Base-by-base conservation (phyloP, 163 green algal genomes). In the Scenedesmus sp. region DNA sequence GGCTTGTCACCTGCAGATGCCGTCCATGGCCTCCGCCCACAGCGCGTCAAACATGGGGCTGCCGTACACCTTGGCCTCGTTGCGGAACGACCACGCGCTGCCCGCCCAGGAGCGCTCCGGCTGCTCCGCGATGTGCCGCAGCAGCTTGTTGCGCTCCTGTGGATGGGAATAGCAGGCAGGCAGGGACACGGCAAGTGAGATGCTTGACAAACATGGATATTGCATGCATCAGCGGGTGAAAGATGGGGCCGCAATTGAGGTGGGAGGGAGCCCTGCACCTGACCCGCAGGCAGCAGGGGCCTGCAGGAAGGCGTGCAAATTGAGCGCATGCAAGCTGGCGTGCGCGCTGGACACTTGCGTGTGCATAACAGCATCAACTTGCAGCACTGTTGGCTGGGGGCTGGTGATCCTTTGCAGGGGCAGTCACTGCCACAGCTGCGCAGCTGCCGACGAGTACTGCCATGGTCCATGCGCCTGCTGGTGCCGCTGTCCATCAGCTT, bases 21-120 rank as follows among this genome's bases (percentile, higher is more conserved):
- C 87, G 20, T 54, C 87, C 23, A 34, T 55, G 12, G 81, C 56
- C 77, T 91, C 91, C 0, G 5, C 23, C 86, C 90, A 95, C 59
- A 95, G 94, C 4, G 94, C 93, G 87, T 99, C 97, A 85, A 98
- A 94, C 94, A 97, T 97, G 77, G 97, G 96, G 86, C 91, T 96
- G 73, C 97, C 97, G 62, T 98, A 98, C 9, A 97, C 90, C 91
- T 97, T 97, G 20, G 93, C 92, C 16, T 97, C 94, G 92, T 98
- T 98, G 15, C 89, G 90, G 92, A 98, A 98, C 18, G 87, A 95
- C 93, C 96, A 99, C 0, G 93, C 96, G 86, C 93, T 95, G 76
- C 94, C 97, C 73, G 94, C 95, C 97, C 97, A 99, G 92, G 96
- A 96, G 9, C 88, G 88, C 52, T 98, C 95, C 0, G 97, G 95